Conservation (phyloP, 345 rosid genomes). For the Pseudoturritis turrita region DNA sequence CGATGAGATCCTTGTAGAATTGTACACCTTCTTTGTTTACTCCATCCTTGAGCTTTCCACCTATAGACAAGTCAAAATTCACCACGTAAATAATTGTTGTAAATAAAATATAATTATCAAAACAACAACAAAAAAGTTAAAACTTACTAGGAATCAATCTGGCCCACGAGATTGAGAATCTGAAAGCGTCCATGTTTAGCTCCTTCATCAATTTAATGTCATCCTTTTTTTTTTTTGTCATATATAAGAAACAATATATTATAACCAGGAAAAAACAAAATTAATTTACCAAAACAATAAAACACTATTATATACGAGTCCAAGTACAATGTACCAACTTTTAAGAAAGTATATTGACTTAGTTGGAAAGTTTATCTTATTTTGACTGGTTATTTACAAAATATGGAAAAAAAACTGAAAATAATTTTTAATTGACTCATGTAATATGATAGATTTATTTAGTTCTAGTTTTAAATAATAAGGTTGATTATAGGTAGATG, state of each 20-base stretch:
- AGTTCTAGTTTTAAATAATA: background rate
- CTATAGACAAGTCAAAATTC: background rate
- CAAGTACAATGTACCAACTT: background rate
- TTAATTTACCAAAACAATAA: constrained; percentile 8
- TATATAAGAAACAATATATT: background rate
- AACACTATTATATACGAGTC: background rate
- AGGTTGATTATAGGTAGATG: background rate
- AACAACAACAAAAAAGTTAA: background rate
- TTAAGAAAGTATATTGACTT: background rate
- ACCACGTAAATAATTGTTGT: background rate
- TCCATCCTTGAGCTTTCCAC: constrained; percentile 40
- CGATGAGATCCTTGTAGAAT: constrained; percentile 44
- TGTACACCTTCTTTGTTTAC: constrained; percentile 45
- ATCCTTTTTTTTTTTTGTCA: constrained; percentile 27
- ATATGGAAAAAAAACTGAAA: background rate
- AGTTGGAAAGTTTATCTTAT: background rate
- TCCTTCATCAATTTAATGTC: constrained; percentile 51
- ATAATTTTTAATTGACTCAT: background rate
- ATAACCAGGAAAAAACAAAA: background rate
- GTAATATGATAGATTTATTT: background rate
- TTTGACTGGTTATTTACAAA: background rate
- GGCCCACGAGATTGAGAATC: constrained; percentile 57
- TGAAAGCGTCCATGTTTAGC: constrained; percentile 48
- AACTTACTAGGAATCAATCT: constrained; percentile 46
- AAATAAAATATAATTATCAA: background rate